These are phyloP conservation scores for Cryphonectria japonica DNA, from an alignment of 2,329 filamentous ascomycete species.

Conservation along the genomic window DNA sequence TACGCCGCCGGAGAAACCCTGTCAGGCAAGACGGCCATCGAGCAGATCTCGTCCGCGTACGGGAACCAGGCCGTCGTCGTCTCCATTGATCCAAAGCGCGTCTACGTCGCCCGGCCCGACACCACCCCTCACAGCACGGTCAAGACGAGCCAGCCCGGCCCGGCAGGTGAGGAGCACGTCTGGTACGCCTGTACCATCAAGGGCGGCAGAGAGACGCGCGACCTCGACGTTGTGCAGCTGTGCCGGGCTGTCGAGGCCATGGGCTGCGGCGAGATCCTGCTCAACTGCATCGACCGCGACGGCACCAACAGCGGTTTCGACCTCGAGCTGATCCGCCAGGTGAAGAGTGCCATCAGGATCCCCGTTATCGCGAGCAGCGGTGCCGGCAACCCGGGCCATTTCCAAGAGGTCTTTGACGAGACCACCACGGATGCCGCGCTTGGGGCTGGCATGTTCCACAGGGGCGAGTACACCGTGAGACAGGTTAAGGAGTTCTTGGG, in stretches of 20 bases:
- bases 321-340: constrained; percentile 84
- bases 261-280: constrained; percentile 89
- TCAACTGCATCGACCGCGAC: constrained; percentile 98
- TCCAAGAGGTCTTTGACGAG: constrained; percentile 84
- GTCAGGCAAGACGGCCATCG: constrained; percentile 85
- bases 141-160: constrained; percentile 69
- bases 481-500: constrained; percentile 87
- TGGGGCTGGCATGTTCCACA: constrained; percentile 96
- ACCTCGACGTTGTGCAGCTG: constrained; percentile 90
- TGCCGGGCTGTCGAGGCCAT: constrained; percentile 90
- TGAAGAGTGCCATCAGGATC: constrained; percentile 85
- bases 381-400: constrained; percentile 85
- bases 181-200: constrained; percentile 99
- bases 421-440: constrained; percentile 90
- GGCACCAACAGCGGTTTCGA: constrained; percentile 95
- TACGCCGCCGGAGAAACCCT: constrained; percentile 71
- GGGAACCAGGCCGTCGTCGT: constrained; percentile 97
- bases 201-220: constrained; percentile 90
- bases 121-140: constrained; percentile 72
- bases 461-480: constrained; percentile 90
- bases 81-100: constrained; percentile 88
- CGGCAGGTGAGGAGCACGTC: constrained; percentile 77
- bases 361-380: constrained; percentile 95
- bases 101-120: constrained; percentile 68
- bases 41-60: constrained; percentile 91